Evolutionary conservation across 192 early-diverging fungal genomes (phyloP).

Genomic region (Backusella macrospora): DNA sequence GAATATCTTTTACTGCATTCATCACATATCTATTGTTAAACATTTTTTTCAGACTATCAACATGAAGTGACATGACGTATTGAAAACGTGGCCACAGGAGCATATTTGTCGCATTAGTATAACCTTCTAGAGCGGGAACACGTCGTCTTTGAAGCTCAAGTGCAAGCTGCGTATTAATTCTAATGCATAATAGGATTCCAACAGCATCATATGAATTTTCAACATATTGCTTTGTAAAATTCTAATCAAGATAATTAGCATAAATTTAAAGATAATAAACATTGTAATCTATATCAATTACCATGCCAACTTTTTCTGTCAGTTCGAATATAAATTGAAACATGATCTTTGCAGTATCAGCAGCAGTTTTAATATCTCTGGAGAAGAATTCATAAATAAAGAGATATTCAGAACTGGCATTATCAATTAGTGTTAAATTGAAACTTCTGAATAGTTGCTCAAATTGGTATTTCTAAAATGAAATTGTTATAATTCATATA

Average conservation of each 20-base stretch:
- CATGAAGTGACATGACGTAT: constrained; percentile 84
- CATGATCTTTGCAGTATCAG: constrained; percentile 64
- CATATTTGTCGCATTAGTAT: constrained; percentile 91
- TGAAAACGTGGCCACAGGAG: constrained; percentile 90
- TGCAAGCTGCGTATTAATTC: constrained; percentile 82
- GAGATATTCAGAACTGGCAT: constrained; percentile 92
- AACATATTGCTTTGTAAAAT: constrained; percentile 64
- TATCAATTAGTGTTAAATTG: constrained; percentile 90
- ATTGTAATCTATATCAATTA: constrained; percentile 33
- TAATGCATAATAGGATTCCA: constrained; percentile 86
- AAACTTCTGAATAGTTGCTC: constrained; percentile 92
- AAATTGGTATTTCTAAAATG: constrained; percentile 74
- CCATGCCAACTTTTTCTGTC: constrained; percentile 72
- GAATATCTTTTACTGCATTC: constrained; percentile 63
- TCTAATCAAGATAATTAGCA: constrained; percentile 10
- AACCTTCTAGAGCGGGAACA: constrained; percentile 84
- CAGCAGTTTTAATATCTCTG: constrained; percentile 61
- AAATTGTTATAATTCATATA: background rate
- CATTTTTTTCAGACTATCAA: constrained; percentile 87
- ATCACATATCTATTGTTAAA: constrained; percentile 61
- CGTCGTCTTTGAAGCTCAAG: constrained; percentile 79
- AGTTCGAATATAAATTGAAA: constrained; percentile 92
- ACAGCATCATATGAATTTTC: constrained; percentile 87
- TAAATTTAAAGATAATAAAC: background rate
- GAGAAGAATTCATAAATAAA: constrained; percentile 93